Conservation (phyloP, 1,284 basidiomycete genomes). For the Phylloboletellus chloephorus region DNA sequence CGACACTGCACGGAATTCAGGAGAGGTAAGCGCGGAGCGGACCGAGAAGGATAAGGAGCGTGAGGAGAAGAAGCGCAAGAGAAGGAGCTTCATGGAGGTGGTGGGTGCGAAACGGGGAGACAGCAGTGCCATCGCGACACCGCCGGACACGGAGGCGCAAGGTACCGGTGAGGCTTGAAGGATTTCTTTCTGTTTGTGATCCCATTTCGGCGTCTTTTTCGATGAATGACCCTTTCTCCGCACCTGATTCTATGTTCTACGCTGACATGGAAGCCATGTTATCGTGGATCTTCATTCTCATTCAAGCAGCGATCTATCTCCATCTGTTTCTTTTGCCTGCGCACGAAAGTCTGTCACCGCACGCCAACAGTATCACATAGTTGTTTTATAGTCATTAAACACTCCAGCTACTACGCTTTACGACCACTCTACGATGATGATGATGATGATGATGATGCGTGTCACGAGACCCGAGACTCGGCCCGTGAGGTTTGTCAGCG, state of each 20-base stretch:
- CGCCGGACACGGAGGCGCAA: constrained; percentile 19
- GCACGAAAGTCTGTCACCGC: constrained; percentile 3
- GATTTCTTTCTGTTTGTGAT: constrained; percentile 7
- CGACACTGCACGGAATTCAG: constrained; percentile 33
- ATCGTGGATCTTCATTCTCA: constrained; percentile 17
- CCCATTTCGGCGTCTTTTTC: constrained; percentile 6
- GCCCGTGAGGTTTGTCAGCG: constrained; percentile 1
- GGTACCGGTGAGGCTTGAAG: constrained; percentile 18
- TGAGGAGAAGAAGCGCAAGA: constrained; percentile 48
- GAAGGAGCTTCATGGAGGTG: constrained; percentile 36
- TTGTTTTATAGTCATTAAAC: constrained; percentile 25
- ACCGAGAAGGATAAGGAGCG: constrained; percentile 45
- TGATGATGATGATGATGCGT: too few species aligned
- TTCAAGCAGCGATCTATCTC: constrained; percentile 13
- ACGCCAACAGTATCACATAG: constrained; percentile 13
- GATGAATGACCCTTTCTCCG: too few species aligned
- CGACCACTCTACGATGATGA: constrained; percentile 21
- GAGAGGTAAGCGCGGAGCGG: constrained; percentile 49
- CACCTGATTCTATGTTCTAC: constrained; percentile 13
- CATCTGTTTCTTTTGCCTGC: constrained; percentile 5
- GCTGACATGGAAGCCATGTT: constrained; percentile 11
- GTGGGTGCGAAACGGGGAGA: constrained; percentile 25
- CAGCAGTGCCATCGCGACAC: constrained; percentile 6
- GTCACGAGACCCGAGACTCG: too few species aligned
- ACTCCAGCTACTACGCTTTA: constrained; percentile 15